Base-by-base conservation (phyloP, 1,284 basidiomycete genomes). In the Coniophora puteana region DNA sequence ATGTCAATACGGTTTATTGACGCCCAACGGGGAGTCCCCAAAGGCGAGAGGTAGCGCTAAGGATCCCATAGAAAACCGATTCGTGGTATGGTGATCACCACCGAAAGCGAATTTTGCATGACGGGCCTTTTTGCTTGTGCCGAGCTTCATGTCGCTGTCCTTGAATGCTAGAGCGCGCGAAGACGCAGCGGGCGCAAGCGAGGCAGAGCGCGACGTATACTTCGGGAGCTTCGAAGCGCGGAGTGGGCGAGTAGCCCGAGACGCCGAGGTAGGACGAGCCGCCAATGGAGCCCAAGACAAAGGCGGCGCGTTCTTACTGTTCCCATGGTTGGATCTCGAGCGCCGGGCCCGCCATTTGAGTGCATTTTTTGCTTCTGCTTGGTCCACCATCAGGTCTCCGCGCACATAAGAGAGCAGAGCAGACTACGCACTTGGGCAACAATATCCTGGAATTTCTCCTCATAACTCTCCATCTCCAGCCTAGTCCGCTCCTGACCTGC, bases 391-490 rank as follows among this genome's bases (percentile, higher is more conserved):
- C 33, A 20, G 10, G 11, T n/a, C 27, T 14, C 28, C 17, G 28
- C 22, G 16, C n/a, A 14, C 33, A 36, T 24, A 35, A 17, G n/a
- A n/a, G 13, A 36, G 17, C 31, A 28, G 31, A 42, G 30, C 22
- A 33, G 22, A 5, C 36, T 17, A 67, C 83, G 46, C 57, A 92
- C 90, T 62, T 88, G 76, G 16, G 93, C 90, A 54, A 99, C 99
- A 62, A 99, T 99, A 57, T 99, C 96, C 62, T 99, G 94, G 50
- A 99, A 98, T 73, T 97, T 98, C 70, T 99, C 96, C 65, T 99
- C 96, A 66, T 99, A 96, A 66, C 87, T 92, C 71, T 99, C 96
- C 86, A 97, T 98, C 73, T 98, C 96, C 51, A 99, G 69, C 28
- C n/a, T n/a, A n/a, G n/a, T n/a, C 96, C 83, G 55, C 77, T 95